Percentiles rank a stretch among this genome's conserved stretches.
Evolutionary conservation across 2,329 filamentous ascomycete genomes (phyloP).

Genomic region (Exophiala calicioides): DNA sequence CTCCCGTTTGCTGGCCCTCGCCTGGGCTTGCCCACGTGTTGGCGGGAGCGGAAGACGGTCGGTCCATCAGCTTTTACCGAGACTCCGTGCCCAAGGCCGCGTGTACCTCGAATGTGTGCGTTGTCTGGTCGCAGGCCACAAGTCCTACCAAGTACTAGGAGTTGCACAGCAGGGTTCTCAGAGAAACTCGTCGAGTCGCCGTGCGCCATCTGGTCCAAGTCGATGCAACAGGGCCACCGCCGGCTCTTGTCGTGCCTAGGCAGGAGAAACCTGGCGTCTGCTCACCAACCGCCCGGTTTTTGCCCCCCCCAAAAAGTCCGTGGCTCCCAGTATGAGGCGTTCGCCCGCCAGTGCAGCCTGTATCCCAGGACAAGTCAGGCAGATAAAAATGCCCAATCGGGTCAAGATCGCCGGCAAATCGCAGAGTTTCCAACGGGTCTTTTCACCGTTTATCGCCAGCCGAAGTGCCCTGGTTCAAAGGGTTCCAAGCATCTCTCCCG

Average conservation of each 20-base stretch:
- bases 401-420: background rate
- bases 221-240: background rate
- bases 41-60: conserved; percentile 5
- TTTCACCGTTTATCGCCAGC: background rate
- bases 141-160: background rate
- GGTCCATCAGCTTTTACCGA: background rate
- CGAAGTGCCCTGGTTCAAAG: background rate
- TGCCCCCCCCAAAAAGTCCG: conserved; percentile 7
- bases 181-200: conserved; percentile 2
- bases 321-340: conserved; percentile 22
- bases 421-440: conserved; percentile 7
- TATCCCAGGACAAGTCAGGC: conserved; percentile 24
- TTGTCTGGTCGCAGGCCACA: background rate
- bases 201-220: conserved; percentile 5
- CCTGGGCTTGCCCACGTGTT: conserved; percentile 26
- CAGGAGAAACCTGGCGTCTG: conserved; percentile 1
- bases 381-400: conserved; percentile 6
- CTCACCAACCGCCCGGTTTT: conserved; percentile 9
- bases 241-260: background rate
- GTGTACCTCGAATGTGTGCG: background rate
- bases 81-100: background rate
- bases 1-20: conserved; percentile 17
- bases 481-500: conserved; percentile 4
- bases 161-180: conserved; percentile 5
- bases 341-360: conserved; percentile 19